Percentiles rank a stretch among this genome's conserved stretches.
Evolutionary conservation across 1,284 basidiomycete species (phyloP).

Genomic region (Clitocybe nebularis): DNA sequence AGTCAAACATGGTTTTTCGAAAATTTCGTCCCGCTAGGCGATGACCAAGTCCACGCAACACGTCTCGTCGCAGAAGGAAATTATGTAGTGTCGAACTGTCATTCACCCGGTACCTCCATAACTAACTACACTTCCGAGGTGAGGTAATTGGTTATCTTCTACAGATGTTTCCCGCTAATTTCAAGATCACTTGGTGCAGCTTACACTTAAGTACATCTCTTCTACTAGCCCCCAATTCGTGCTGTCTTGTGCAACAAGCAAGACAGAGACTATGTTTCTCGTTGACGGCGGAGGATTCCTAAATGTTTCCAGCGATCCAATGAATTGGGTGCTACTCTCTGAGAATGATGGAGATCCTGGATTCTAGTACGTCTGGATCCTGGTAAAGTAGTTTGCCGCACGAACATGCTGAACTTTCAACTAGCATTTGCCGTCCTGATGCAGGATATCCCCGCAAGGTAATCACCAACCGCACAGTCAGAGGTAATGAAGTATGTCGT

Average conservation of each 20-base stretch:
- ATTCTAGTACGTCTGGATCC: not conserved
- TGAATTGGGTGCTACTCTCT: not conserved
- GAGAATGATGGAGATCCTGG: not conserved
- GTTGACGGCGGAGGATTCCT: not conserved
- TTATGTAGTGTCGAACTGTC: not conserved
- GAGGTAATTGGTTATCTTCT: not conserved
- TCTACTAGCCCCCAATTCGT: not conserved
- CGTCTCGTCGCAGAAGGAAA: not conserved
- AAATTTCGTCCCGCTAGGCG: not conserved
- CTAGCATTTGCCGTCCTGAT: not conserved
- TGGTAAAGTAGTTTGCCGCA: not conserved
- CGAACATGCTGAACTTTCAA: not conserved
- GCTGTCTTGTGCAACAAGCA: not conserved
- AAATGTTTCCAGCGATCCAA: not conserved
- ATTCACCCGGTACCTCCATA: not conserved
- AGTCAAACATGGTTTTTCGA: not conserved
- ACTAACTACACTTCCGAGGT: not conserved
- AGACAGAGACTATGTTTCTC: not conserved
- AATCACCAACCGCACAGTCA: not conserved
- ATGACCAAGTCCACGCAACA: not conserved
- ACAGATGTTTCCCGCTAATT: not conserved
- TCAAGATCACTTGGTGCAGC: not conserved
- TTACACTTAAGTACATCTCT: not conserved
- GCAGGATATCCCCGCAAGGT: not conserved
- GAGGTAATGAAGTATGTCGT: too few relatives aligned